Evolutionary conservation across 441 rosid genomes (phyloP), one percentile per base, ranked within the genome.

Genomic region (Populus tomentosa): DNA sequence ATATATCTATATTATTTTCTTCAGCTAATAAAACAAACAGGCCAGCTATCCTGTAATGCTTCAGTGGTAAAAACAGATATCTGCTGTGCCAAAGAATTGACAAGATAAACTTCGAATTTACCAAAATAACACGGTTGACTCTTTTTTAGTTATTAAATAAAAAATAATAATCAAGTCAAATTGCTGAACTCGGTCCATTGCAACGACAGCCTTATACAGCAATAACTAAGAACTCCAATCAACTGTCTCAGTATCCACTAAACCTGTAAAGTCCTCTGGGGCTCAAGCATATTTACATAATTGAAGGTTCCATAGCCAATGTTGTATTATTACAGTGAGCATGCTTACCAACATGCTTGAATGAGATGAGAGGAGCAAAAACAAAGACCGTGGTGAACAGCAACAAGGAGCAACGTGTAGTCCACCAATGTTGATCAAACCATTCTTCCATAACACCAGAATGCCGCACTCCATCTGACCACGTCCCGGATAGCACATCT

Each of bases 351-450:
- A 89, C 89, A 21, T 88, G 88, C 75, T 84, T 88, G 78, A 88
- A 86, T 3, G 90, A 91, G 75, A 89, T 80, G 67, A 91, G 89
- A 59, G 92, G 90, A 72, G 82, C 77, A 28, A 89, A 87, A 67
- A 91, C 90, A 30, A 89, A 67, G 74, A 88, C 76, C 1, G 88
- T 83, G 36, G 92, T 86, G 65, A 84, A 82, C 30, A 87, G 73
- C 68, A 91, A 80, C 86, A 88, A 79, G 72, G 81, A 53, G 30
- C 75, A 85, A 30, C 90, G 89, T 10, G 88, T 42, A 38, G 89
- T 88, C 90, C 88, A 91, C 92, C 89, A 85, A 21, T 78, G 85
- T 69, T 75, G 82, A 76, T 90, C 88, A 28, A 88, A 77, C 93
- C 92, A 91, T 79, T 88, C 88, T 73, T 85, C 88, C 70, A 84